A percentile compares a stretch with the other conserved stretches of the same genome.
Evolutionary conservation across 805 yeast species (phyloP).

Genomic region (Ogataea naganishii): DNA sequence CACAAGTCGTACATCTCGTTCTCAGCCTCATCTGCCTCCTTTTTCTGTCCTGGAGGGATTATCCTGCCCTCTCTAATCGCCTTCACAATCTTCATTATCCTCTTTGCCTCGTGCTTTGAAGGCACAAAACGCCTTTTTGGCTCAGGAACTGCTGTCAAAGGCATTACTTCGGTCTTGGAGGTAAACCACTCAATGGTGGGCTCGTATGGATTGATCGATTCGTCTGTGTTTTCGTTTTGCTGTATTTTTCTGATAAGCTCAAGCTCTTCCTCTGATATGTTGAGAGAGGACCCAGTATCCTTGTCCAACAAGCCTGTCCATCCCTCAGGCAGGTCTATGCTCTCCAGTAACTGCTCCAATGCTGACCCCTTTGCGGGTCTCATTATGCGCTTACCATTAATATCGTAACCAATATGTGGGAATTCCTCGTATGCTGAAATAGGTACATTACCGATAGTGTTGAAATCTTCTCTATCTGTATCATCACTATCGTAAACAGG

Average conservation of each 20-base stretch:
- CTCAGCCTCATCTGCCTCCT: conserved; percentile 42
- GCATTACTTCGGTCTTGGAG: conserved; percentile 76
- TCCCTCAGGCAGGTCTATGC: conserved; percentile 93
- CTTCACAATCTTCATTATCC: conserved; percentile 90
- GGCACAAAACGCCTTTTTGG: conserved; percentile 97
- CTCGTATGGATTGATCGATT: conserved; percentile 76
- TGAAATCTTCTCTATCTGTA: conserved; percentile 67
- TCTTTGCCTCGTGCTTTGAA: conserved; percentile 92
- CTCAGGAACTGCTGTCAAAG: conserved; percentile 88
- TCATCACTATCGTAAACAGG: conserved; percentile 96
- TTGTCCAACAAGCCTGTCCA: conserved; percentile 97
- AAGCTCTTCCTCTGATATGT: conserved; percentile 81
- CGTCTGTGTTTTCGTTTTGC: conserved; percentile 76
- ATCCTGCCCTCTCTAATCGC: conserved; percentile 97
- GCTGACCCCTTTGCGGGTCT: conserved; percentile 98
- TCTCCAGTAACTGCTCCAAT: conserved; percentile 78
- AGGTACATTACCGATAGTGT: conserved; percentile 93
- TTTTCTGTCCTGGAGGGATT: conserved; percentile 58
- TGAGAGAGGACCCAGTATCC: conserved; percentile 77
- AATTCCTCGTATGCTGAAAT: conserved; percentile 89
- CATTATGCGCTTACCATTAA: conserved; percentile 97
- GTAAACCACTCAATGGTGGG: conserved; percentile 96
- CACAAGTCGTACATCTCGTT: conserved; percentile 66
- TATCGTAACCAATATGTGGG: conserved; percentile 96
- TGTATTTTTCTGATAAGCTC: conserved; percentile 84